A percentile compares a stretch with the other conserved stretches of the same genome.
phyloP scores from a whole-genome alignment of 1,284 basidiomycete genomes.

The Cryptococcus wingfieldii region DNA sequence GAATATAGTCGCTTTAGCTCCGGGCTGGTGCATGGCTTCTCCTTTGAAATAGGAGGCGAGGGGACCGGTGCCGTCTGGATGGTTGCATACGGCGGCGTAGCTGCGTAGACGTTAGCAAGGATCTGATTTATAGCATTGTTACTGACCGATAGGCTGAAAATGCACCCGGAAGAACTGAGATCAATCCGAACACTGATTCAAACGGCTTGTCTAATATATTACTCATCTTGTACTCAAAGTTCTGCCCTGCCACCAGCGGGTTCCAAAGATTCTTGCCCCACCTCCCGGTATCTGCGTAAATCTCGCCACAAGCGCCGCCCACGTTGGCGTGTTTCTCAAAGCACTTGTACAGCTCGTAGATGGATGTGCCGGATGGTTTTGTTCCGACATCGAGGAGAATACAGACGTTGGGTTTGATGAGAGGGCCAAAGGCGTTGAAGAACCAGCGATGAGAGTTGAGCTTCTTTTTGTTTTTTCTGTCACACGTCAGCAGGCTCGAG shows the following conservation, averaged over 20 bases:
- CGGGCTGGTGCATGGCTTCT: conserved; percentile 65
- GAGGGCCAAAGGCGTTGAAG: conserved; percentile 90
- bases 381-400: conserved; percentile 87
- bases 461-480: conserved; percentile 88
- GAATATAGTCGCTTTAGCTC: conserved; percentile 43
- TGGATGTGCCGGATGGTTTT: conserved; percentile 85
- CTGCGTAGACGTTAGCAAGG: conserved; percentile 42
- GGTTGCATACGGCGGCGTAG: conserved; percentile 77
- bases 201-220: conserved; percentile 90
- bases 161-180: conserved; percentile 77
- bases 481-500: neutral
- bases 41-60: conserved; percentile 89
- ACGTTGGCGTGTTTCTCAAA: conserved; percentile 88
- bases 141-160: conserved; percentile 70
- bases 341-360: conserved; percentile 69
- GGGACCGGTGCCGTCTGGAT: conserved; percentile 75
- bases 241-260: conserved; percentile 85
- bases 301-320: conserved; percentile 92
- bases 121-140: neutral
- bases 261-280: conserved; percentile 76
- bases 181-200: conserved; percentile 87
- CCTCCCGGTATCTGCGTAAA: conserved; percentile 72
- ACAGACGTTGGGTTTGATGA: conserved; percentile 80
- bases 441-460: conserved; percentile 93
- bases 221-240: conserved; percentile 78